phyloP scores from a whole-genome alignment of 345 rosid species.

The Lepidium sativum region DNA sequence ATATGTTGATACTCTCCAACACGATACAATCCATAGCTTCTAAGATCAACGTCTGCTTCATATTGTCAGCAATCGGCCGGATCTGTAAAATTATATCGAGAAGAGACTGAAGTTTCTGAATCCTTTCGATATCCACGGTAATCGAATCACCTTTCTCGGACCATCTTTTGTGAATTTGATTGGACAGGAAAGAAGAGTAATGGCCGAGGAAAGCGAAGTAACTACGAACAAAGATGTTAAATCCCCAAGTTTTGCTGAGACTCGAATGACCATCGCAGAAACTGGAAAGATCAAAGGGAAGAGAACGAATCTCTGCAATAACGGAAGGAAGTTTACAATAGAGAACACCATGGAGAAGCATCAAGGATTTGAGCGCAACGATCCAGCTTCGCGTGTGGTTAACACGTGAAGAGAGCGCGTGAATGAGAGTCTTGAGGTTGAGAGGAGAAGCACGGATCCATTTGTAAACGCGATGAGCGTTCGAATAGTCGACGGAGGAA shows the following conservation, averaged over 20 bases:
- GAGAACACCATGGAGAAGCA: slow-evolving; percentile 69
- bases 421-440: slow-evolving; percentile 44
- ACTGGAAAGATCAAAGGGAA: slow-evolving; percentile 64
- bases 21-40: slow-evolving; percentile 78
- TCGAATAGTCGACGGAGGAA: slow-evolving; percentile 42
- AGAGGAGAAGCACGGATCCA: slow-evolving; percentile 60
- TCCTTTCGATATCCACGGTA: slow-evolving; percentile 26
- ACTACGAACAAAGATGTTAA: slow-evolving; percentile 46
- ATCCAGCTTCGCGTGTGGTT: slow-evolving; percentile 59
- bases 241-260: slow-evolving; percentile 42
- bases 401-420: slow-evolving; percentile 42
- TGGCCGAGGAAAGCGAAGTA: slow-evolving; percentile 57
- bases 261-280: slow-evolving; percentile 46
- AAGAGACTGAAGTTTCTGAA: slow-evolving; percentile 41
- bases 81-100: slow-evolving; percentile 57
- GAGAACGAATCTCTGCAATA: slow-evolving; percentile 32
- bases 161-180: slow-evolving; percentile 3
- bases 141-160: background rate
- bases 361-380: slow-evolving; percentile 63
- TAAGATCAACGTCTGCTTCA: slow-evolving; percentile 40
- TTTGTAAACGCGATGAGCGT: slow-evolving; percentile 48
- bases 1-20: slow-evolving; percentile 50
- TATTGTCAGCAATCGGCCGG: slow-evolving; percentile 39
- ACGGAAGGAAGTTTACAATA: slow-evolving; percentile 43
- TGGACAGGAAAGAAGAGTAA: slow-evolving; percentile 32